Base-by-base conservation (phyloP, 805 yeast genomes). In the Wickerhamiella parazyma region DNA sequence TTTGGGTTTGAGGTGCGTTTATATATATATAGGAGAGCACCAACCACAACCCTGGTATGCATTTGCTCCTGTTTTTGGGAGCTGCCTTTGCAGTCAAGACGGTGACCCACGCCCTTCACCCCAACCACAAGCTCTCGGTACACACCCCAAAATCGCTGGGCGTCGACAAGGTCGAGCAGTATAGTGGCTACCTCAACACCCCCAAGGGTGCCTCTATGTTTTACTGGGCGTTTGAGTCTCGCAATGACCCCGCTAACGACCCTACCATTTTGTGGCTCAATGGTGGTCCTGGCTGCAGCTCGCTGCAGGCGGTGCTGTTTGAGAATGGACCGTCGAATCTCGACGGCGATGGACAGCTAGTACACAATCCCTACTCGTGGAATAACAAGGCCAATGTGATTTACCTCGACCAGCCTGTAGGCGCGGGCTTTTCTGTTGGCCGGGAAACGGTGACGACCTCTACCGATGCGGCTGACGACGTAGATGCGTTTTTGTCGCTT, bases 251-350 rank as follows among this genome's bases (percentile, higher is more conserved):
- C 3, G 64, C 61, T 43, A 82, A 68, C 42, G 96, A 89, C 62
- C 96, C 96, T 1, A 71, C 86, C 18, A 71, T 89, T 44, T 68
- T 89, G 52, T 86, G 95, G 97, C 68, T 87, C 54, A 87, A 87
- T 58, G 96, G 96, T 51, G 95, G 96, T 4, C 96, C 96, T 29
- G 96, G 96, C 10, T 87, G 96, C 59, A 83, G 95, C 0, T 83
- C 95, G 1, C 65, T 85, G 58, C 83, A 93, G 26, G 96, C 96
- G 7, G 67, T 87, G 46, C 75, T 89, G 54, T 85, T 87, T 56
- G 97, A 89, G 61, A 71, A 86, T 56, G 97, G 97, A 20, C 94
- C 96, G 4, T 73, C 94, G 0, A 69, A 78, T 11, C 75, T 89
- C 47, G 71, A 75, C 41, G 60, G 72, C 34, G 71, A 75, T 31